Percentiles rank a stretch among this genome's conserved stretches.
phyloP scores from a whole-genome alignment of 78 protist genomes.

The Carpediemonas membranifera region DNA sequence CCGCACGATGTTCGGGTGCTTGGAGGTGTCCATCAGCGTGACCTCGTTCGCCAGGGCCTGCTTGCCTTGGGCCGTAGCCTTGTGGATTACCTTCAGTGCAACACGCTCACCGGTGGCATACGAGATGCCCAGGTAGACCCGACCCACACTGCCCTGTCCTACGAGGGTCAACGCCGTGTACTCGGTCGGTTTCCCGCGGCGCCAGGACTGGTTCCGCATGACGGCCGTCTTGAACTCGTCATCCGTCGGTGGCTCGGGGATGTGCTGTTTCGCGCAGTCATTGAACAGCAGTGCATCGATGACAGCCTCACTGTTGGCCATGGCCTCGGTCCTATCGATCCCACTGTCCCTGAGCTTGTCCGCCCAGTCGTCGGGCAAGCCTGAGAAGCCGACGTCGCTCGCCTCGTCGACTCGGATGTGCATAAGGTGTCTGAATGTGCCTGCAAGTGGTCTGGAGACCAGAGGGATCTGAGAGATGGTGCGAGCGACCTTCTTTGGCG shows the following conservation, averaged over 20 bases:
- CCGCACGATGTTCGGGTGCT: slow-evolving; percentile 28
- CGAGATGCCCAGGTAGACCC: too few species aligned
- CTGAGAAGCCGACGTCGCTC: slow-evolving; percentile 31
- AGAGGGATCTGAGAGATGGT: too few species aligned
- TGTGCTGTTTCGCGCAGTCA: too few species aligned
- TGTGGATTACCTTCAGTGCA: slow-evolving; percentile 60
- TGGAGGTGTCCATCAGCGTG: slow-evolving; percentile 50
- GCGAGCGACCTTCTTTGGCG: too few species aligned
- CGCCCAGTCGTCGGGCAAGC: slow-evolving; percentile 39
- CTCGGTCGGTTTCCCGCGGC: too few species aligned
- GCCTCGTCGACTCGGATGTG: not conserved
- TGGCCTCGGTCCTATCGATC: slow-evolving; percentile 21
- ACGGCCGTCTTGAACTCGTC: too few species aligned
- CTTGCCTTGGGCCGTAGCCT: slow-evolving; percentile 52
- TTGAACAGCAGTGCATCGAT: slow-evolving; percentile 16
- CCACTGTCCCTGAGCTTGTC: slow-evolving; percentile 12
- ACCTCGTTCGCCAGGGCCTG: slow-evolving; percentile 60
- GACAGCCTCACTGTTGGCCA: slow-evolving; percentile 27
- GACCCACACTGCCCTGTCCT: not conserved
- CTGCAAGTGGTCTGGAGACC: too few species aligned
- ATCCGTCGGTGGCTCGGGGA: too few species aligned
- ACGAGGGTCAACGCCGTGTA: not conserved
- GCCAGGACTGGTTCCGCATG: too few species aligned
- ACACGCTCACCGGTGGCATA: too few species aligned
- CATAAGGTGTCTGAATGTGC: too few species aligned